A percentile compares a stretch with the other conserved stretches of the same genome.
Evolutionary conservation across 169 alveolate genomes (phyloP).

Genomic region (Cryptosporidium andersoni): DNA sequence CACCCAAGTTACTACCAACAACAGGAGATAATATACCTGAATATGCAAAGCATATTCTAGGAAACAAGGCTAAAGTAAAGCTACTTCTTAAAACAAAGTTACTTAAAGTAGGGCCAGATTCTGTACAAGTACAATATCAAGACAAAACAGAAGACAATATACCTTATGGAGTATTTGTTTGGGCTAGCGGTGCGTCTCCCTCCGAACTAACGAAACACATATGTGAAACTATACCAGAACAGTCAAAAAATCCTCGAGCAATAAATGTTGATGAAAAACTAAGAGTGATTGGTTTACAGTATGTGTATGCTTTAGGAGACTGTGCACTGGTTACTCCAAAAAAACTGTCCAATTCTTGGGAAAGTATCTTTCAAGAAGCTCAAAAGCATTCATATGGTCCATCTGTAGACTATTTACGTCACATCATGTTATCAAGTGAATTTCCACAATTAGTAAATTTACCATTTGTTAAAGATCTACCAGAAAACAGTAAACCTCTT

Average conservation of each 20-base stretch:
- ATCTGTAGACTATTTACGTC: slow-evolving; percentile 5
- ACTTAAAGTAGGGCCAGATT: slow-evolving; percentile 21
- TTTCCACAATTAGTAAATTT: slow-evolving; percentile 52
- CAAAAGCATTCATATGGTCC: slow-evolving; percentile 20
- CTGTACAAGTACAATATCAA: background rate
- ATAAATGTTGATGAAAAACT: slow-evolving; percentile 69
- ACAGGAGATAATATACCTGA: slow-evolving; percentile 66
- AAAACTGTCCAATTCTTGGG: slow-evolving; percentile 56
- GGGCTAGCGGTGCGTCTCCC: slow-evolving; percentile 80
- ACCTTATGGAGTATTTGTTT: slow-evolving; percentile 75
- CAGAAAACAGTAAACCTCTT: slow-evolving; percentile 4
- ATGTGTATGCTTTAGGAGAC: slow-evolving; percentile 75
- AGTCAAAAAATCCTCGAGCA: slow-evolving; percentile 19
- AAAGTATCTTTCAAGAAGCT: slow-evolving; percentile 63
- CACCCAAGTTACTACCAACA: slow-evolving; percentile 67
- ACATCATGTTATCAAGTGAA: background rate
- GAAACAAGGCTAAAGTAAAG: slow-evolving; percentile 50
- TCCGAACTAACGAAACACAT: slow-evolving; percentile 66
- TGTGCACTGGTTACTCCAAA: slow-evolving; percentile 72
- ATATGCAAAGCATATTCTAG: slow-evolving; percentile 32
- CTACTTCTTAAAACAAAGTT: slow-evolving; percentile 71
- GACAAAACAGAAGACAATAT: slow-evolving; percentile 23
- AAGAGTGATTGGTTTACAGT: slow-evolving; percentile 63
- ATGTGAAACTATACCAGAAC: slow-evolving; percentile 64
- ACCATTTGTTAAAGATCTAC: slow-evolving; percentile 15